Evolutionary conservation across 1,284 basidiomycete genomes (phyloP).

Genomic region (Ganoderma lucidum): DNA sequence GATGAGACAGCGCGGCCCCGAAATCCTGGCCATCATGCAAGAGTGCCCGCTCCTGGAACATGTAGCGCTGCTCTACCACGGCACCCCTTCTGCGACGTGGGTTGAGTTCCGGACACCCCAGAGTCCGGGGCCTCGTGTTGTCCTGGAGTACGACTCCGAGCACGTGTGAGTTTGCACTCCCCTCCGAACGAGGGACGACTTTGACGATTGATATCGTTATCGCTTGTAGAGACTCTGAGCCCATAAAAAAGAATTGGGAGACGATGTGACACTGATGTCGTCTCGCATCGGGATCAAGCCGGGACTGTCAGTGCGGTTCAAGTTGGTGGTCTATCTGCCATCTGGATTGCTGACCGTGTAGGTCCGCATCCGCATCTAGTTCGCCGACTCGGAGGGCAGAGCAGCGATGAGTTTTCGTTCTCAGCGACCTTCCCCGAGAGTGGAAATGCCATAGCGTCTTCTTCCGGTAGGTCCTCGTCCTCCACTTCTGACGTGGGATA

Average conservation of each 20-base stretch:
- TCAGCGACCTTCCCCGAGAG: too few species aligned
- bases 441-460: too few species aligned
- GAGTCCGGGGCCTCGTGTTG: background rate
- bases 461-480: too few species aligned
- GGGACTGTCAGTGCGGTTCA: background rate
- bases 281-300: background rate
- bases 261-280: too few species aligned
- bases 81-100: background rate
- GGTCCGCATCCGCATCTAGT: background rate
- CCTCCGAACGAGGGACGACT: background rate
- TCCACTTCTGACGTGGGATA: too few species aligned
- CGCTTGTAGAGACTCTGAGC: background rate
- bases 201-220: background rate
- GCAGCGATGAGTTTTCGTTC: too few species aligned
- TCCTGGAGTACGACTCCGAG: background rate
- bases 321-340: too few species aligned
- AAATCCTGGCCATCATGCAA: slow-evolving; percentile 3
- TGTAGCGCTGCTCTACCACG: slow-evolving; percentile 11
- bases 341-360: background rate
- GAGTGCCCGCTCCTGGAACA: slow-evolving; percentile 8
- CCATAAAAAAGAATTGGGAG: background rate
- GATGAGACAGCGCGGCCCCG: background rate
- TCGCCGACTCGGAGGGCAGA: too few species aligned
- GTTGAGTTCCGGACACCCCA: slow-evolving; percentile 8
- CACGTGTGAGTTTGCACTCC: background rate